Evolutionary conservation across 208 protist species (phyloP).

Genomic region (Trypanosoma scelopori): DNA sequence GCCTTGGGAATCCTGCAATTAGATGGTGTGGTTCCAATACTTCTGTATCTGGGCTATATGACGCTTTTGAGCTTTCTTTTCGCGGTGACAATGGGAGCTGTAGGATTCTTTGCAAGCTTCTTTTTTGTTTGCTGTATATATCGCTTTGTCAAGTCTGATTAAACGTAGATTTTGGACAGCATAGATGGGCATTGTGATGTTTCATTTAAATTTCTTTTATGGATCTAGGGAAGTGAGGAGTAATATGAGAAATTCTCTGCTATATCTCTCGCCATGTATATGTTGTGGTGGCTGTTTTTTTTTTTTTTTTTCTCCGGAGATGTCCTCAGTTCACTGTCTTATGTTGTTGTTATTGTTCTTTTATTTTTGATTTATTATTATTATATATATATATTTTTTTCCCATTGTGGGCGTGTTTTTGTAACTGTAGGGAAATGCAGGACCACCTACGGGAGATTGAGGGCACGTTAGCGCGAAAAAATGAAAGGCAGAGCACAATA

Average conservation of each 20-base stretch:
- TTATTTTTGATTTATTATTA: constrained; percentile 4
- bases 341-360: constrained; percentile 14
- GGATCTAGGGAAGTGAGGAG: no score
- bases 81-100: constrained; percentile 39
- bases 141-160: constrained; percentile 41
- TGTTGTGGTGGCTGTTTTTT: no score
- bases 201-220: no score
- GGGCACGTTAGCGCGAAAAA: constrained; percentile 78
- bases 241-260: no score
- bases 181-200: no score
- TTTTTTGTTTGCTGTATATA: constrained; percentile 53
- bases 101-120: constrained; percentile 59
- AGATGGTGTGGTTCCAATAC: constrained; percentile 34
- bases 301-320: no score
- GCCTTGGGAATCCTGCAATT: constrained; percentile 66
- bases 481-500: constrained; percentile 78
- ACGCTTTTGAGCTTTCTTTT: constrained; percentile 46
- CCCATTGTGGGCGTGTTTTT: not conserved
- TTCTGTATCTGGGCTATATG: constrained; percentile 89
- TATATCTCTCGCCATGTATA: no score
- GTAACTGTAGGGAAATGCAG: constrained; percentile 47
- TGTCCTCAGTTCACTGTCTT: no score
- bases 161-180: no score
- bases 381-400: no score
- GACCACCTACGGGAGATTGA: constrained; percentile 81